Conservation (phyloP, 2,329 filamentous ascomycete species). For the Phaeosphaeriaceae sp. region DNA sequence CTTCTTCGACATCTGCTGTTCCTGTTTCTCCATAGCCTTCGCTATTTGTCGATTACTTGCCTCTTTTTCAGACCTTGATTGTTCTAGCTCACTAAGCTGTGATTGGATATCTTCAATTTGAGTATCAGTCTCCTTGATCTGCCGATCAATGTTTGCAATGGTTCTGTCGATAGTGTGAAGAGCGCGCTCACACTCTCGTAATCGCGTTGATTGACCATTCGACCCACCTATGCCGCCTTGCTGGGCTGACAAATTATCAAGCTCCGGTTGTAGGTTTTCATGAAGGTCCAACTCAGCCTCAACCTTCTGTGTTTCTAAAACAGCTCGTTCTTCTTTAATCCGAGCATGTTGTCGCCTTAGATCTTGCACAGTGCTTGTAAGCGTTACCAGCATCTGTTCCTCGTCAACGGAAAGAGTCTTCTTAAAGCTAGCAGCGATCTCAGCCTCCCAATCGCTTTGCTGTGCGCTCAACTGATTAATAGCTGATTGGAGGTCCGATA, state of each 20-base stretch:
- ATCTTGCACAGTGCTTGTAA: slow-evolving; percentile 72
- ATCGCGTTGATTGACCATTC: slow-evolving; percentile 58
- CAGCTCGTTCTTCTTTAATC: slow-evolving; percentile 73
- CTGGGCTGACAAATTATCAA: slow-evolving; percentile 72
- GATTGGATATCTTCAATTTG: slow-evolving; percentile 67
- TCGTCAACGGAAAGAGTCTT: slow-evolving; percentile 85
- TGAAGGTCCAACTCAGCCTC: slow-evolving; percentile 84
- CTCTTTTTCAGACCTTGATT: slow-evolving; percentile 68
- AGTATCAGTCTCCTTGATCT: slow-evolving; percentile 75
- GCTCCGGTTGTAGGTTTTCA: slow-evolving; percentile 84
- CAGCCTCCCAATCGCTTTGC: slow-evolving; percentile 76
- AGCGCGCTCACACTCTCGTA: slow-evolving; percentile 81
- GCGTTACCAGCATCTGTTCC: slow-evolving; percentile 76
- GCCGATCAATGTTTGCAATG: slow-evolving; percentile 69
- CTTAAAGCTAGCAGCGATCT: slow-evolving; percentile 87
- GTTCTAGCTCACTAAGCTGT: slow-evolving; percentile 64
- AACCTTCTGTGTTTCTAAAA: slow-evolving; percentile 80
- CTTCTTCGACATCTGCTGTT: slow-evolving; percentile 90
- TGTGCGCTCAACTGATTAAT: slow-evolving; percentile 69
- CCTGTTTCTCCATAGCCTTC: slow-evolving; percentile 78
- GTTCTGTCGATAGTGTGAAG: slow-evolving; percentile 77
- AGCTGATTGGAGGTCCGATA: slow-evolving; percentile 71
- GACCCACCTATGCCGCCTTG: slow-evolving; percentile 61
- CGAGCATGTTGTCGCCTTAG: slow-evolving; percentile 79
- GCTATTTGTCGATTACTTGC: slow-evolving; percentile 77